Evolutionary conservation across 2,329 filamentous ascomycete genomes (phyloP).

Genomic region (Aspergillus sojae): DNA sequence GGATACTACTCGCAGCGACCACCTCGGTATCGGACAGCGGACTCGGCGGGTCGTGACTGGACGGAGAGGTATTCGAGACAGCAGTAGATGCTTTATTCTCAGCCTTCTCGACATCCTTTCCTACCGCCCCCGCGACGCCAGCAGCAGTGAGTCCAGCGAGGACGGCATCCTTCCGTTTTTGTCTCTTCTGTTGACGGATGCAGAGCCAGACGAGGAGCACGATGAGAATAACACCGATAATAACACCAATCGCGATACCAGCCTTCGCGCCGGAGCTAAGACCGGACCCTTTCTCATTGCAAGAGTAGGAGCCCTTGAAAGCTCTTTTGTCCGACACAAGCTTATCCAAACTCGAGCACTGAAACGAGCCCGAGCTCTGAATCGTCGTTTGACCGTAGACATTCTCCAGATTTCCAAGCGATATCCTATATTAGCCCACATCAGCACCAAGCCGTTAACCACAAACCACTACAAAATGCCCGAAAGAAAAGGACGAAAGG

Average conservation of each 20-base stretch:
- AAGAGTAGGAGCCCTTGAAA: slow-evolving; percentile 5
- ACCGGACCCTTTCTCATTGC: slow-evolving; percentile 7
- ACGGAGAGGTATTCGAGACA: background rate
- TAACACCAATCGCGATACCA: slow-evolving; percentile 41
- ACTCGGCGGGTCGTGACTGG: background rate
- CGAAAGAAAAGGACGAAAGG: too few species aligned
- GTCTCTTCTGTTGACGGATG: slow-evolving; percentile 18
- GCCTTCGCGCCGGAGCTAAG: slow-evolving; percentile 32
- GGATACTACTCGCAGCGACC: slow-evolving; percentile 1
- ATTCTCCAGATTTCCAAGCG: slow-evolving; percentile 26
- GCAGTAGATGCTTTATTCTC: background rate
- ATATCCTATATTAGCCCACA: slow-evolving; percentile 21
- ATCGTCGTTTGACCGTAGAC: slow-evolving; percentile 28
- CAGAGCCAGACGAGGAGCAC: slow-evolving; percentile 22
- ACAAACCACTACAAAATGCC: background rate
- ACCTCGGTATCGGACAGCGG: background rate
- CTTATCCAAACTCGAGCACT: slow-evolving; percentile 24
- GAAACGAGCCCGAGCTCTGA: slow-evolving; percentile 22
- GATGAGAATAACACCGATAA: slow-evolving; percentile 36
- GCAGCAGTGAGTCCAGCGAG: background rate
- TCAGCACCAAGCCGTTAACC: background rate
- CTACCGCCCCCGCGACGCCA: background rate
- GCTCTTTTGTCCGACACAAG: slow-evolving; percentile 11
- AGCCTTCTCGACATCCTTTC: background rate
- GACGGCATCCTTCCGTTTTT: background rate